phyloP scores from a whole-genome alignment of 2,329 filamentous ascomycete species.

The Penicillium sp. region DNA sequence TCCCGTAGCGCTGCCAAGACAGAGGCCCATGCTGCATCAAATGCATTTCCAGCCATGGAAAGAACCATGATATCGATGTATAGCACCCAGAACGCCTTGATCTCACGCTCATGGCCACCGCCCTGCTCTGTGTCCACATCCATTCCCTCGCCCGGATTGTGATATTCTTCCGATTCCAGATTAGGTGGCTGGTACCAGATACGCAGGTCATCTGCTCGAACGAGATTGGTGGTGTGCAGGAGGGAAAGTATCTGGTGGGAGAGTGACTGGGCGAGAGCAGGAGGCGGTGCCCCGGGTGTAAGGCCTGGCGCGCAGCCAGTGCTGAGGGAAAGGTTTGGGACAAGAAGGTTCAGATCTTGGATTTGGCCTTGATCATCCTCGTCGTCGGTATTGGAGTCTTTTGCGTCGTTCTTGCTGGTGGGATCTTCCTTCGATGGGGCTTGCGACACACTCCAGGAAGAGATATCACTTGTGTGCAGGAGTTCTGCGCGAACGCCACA shows the following conservation, averaged over 20 bases:
- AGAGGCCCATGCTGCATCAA: constrained; percentile 86
- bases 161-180: constrained; percentile 30
- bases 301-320: constrained; percentile 86
- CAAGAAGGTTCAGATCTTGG: constrained; percentile 62
- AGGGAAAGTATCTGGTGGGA: constrained; percentile 75
- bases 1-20: constrained; percentile 75
- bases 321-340: constrained; percentile 88
- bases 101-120: constrained; percentile 39
- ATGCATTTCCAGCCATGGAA: constrained; percentile 84
- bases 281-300: constrained; percentile 77
- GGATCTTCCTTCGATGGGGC: constrained; percentile 36
- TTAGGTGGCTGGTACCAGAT: constrained; percentile 62
- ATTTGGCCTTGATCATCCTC: constrained; percentile 47
- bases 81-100: constrained; percentile 89
- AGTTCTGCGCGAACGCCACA: constrained; percentile 88
- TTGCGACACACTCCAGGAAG: constrained; percentile 46
- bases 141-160: constrained; percentile 46
- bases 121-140: constrained; percentile 47
- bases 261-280: constrained; percentile 74
- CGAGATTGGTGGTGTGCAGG: constrained; percentile 65
- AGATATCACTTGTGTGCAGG: constrained; percentile 69
- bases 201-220: constrained; percentile 65
- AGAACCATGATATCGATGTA: constrained; percentile 96
- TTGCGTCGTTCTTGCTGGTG: constrained; percentile 24
- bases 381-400: constrained; percentile 45